A percentile compares a stretch with the other conserved stretches of the same genome.
Evolutionary conservation across 1,139 yeast species (phyloP).

Genomic region (Suhomyces chickasaworum): DNA sequence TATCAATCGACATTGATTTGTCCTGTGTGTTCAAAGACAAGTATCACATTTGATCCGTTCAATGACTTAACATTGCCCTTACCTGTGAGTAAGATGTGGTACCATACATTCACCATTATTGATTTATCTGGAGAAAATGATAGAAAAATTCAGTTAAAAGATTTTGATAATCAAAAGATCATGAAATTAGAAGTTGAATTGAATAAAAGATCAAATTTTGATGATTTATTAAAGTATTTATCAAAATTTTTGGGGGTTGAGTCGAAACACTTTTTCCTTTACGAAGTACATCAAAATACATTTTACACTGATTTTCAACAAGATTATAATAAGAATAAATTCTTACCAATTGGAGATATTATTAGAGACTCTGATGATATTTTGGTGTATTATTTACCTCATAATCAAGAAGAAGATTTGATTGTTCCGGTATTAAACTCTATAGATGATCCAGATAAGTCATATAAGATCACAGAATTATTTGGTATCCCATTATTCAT

Average conservation of each 20-base stretch:
- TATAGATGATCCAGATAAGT: conserved; percentile 42
- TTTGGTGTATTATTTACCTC: conserved; percentile 68
- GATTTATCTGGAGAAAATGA: conserved; percentile 53
- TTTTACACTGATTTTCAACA: conserved; percentile 74
- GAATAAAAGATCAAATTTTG: conserved; percentile 63
- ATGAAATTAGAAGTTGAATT: conserved; percentile 68
- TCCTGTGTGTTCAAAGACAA: conserved; percentile 78
- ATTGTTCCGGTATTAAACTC: conserved; percentile 73
- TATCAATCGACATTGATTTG: conserved; percentile 89
- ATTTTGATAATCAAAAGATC: conserved; percentile 21
- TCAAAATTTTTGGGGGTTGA: conserved; percentile 52
- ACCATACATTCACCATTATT: conserved; percentile 62
- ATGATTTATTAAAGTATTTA: conserved; percentile 64
- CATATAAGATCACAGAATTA: conserved; percentile 37
- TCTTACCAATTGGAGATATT: conserved; percentile 68
- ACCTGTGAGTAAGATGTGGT: conserved; percentile 79
- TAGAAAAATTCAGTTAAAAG: conserved; percentile 16
- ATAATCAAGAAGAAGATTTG: conserved; percentile 43
- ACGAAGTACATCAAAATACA: conserved; percentile 70
- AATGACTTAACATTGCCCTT: conserved; percentile 88
- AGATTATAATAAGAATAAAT: conserved; percentile 56
- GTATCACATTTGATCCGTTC: conserved; percentile 93
- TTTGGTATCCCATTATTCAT: conserved; percentile 82
- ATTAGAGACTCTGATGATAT: conserved; percentile 66
- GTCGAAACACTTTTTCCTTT: conserved; percentile 51